phyloP scores from a whole-genome alignment of 2,329 filamentous ascomycete genomes.

The Fusarium sp. region DNA sequence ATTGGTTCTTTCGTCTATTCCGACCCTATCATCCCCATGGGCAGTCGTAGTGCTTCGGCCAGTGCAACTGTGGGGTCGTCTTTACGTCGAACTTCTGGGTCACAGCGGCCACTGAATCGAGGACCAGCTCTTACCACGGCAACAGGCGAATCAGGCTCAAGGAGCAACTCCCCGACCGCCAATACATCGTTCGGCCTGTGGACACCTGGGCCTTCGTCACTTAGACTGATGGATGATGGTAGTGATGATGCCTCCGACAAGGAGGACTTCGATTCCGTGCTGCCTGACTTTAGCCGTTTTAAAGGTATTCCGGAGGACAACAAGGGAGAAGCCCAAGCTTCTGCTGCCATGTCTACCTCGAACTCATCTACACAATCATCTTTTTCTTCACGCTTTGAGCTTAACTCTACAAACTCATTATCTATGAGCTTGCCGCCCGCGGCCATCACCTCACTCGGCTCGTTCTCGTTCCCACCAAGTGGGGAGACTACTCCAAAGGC shows the following conservation, averaged over 20 bases:
- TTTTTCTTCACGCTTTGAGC: slow-evolving; percentile 22
- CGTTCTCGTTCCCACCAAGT: slow-evolving; percentile 32
- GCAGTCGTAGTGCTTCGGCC: slow-evolving; percentile 56
- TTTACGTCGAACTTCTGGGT: slow-evolving; percentile 43
- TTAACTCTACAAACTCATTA: slow-evolving; percentile 27
- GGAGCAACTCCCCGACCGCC: slow-evolving; percentile 33
- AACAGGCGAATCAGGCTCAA: slow-evolving; percentile 23
- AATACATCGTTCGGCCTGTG: slow-evolving; percentile 43
- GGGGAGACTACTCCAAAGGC: slow-evolving; percentile 29
- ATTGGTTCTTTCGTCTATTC: slow-evolving; percentile 51
- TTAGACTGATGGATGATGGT: slow-evolving; percentile 55
- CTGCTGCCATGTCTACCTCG: not conserved
- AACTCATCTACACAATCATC: slow-evolving; percentile 20
- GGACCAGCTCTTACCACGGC: slow-evolving; percentile 26
- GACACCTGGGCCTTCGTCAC: slow-evolving; percentile 49
- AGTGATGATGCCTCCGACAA: slow-evolving; percentile 53
- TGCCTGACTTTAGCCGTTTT: slow-evolving; percentile 60
- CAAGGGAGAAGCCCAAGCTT: not conserved
- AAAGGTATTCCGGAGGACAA: slow-evolving; percentile 29
- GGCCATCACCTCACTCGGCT: slow-evolving; percentile 26
- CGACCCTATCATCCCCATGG: slow-evolving; percentile 52
- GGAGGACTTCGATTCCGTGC: slow-evolving; percentile 59
- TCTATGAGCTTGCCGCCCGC: slow-evolving; percentile 35
- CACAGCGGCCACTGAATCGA: slow-evolving; percentile 38
- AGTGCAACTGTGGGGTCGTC: slow-evolving; percentile 47